Conservation (phyloP, 2,329 filamentous ascomycete genomes). For the Fusarium globosum region DNA sequence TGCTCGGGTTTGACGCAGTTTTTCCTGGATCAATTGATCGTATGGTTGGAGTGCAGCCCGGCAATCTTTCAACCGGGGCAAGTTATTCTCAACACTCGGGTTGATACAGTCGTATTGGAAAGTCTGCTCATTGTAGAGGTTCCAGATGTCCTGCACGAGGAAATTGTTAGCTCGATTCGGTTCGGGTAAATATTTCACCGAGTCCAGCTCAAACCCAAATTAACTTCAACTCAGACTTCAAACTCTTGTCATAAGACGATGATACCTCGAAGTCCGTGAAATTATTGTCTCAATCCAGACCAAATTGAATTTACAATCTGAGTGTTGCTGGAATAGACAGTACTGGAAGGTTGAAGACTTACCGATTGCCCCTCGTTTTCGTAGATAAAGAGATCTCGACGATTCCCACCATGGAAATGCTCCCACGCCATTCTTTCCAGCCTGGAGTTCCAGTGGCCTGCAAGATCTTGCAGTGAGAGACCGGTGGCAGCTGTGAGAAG, state of each 20-base stretch:
- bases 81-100: not conserved
- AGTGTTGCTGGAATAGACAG: not conserved
- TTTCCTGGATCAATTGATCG: not conserved
- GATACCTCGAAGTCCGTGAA: not conserved
- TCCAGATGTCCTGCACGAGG: conserved; percentile 30
- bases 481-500: not conserved
- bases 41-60: not conserved
- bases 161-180: conserved; percentile 32
- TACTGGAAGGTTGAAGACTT: not conserved
- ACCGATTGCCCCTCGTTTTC: not conserved
- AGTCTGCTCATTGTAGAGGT: conserved; percentile 3
- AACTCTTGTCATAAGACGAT: not conserved
- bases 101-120: conserved; percentile 12
- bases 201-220: not conserved
- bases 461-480: not conserved
- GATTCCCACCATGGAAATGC: not conserved
- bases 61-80: not conserved
- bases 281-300: not conserved
- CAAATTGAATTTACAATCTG: not conserved
- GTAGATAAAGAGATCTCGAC: conserved; percentile 5
- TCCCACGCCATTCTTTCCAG: not conserved
- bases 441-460: not conserved
- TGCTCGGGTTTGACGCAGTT: not conserved
- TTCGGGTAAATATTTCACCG: conserved; percentile 31
- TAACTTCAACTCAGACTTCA: not conserved